These are phyloP conservation scores for Hibiscus mutabilis DNA, from an alignment of 345 rosid species.

Conservation along the genomic window DNA sequence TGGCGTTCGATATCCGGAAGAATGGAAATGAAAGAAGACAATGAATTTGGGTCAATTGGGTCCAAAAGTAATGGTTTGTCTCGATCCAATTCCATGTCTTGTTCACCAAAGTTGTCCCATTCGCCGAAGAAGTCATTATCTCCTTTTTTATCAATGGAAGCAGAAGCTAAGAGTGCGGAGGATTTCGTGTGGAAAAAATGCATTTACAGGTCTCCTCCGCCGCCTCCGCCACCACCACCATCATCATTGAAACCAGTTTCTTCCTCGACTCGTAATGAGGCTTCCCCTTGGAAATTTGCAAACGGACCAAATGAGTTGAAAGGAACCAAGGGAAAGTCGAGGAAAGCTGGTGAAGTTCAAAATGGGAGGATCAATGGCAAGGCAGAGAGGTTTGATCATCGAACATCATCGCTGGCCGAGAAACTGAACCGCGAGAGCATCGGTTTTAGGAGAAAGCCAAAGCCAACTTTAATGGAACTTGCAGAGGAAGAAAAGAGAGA, in stretches of 20 bases:
- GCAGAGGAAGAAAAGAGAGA: conserved; percentile 20
- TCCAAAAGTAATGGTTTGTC: conserved; percentile 25
- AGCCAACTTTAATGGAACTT: conserved; percentile 28
- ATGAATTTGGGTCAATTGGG: conserved; percentile 21
- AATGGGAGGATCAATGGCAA: conserved; percentile 8
- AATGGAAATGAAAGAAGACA: conserved; percentile 44
- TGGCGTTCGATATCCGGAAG: conserved; percentile 90
- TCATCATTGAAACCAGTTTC: neutral
- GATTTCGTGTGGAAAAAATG: conserved; percentile 10
- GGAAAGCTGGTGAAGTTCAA: conserved; percentile 16
- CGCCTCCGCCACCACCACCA: neutral
- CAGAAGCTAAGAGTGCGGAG: conserved; percentile 37
- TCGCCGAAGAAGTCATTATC: conserved; percentile 25
- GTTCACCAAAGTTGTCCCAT: conserved; percentile 26
- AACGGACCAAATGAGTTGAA: neutral
- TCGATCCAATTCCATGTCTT: conserved; percentile 22
- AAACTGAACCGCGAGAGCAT: conserved; percentile 15
- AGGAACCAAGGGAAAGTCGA: neutral
- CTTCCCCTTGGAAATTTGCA: too few relatives aligned
- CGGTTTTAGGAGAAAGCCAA: neutral
- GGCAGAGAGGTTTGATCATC: conserved; percentile 18
- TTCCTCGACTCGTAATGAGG: too few relatives aligned
- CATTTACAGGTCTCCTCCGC: neutral
- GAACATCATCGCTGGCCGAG: conserved; percentile 14
- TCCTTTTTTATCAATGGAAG: conserved; percentile 31